A percentile compares a stretch with the other conserved stretches of the same genome.
Conservation (phyloP, 1,284 basidiomycete genomes). For the Inonotus hispidus region DNA sequence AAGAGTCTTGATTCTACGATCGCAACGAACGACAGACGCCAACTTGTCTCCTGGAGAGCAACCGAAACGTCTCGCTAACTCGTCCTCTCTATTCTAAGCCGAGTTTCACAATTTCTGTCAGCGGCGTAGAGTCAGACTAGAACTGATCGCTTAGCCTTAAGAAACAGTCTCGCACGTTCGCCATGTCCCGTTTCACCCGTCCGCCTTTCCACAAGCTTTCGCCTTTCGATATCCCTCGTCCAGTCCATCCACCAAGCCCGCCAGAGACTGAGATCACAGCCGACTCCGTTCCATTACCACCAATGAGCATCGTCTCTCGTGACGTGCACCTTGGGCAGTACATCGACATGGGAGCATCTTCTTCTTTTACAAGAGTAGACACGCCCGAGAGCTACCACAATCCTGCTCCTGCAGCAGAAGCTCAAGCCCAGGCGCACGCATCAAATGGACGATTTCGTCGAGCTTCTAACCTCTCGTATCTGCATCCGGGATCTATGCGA, state of each 20-base stretch:
- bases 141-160: background rate
- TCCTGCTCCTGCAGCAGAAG: constrained; percentile 16
- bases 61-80: background rate
- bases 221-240: constrained; percentile 43
- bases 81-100: background rate
- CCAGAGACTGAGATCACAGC: constrained; percentile 44
- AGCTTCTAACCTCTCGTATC: constrained; percentile 51
- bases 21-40: background rate
- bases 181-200: constrained; percentile 45
- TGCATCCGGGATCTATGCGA: constrained; percentile 46
- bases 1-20: background rate
- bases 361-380: constrained; percentile 10
- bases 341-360: constrained; percentile 19
- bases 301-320: constrained; percentile 23
- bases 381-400: constrained; percentile 7
- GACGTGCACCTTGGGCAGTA: constrained; percentile 23
- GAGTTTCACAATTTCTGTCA: background rate
- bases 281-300: constrained; percentile 28
- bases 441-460: constrained; percentile 37
- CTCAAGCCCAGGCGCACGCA: constrained; percentile 17
- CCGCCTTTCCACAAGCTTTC: constrained; percentile 45
- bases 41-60: constrained; percentile 13
- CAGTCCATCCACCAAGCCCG: constrained; percentile 41
- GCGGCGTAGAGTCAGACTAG: background rate
- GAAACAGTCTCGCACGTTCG: background rate